Evolutionary conservation across 768 basidiomycete species (phyloP), one percentile per base, ranked within the genome.

Genomic region (Galerina sulciceps): DNA sequence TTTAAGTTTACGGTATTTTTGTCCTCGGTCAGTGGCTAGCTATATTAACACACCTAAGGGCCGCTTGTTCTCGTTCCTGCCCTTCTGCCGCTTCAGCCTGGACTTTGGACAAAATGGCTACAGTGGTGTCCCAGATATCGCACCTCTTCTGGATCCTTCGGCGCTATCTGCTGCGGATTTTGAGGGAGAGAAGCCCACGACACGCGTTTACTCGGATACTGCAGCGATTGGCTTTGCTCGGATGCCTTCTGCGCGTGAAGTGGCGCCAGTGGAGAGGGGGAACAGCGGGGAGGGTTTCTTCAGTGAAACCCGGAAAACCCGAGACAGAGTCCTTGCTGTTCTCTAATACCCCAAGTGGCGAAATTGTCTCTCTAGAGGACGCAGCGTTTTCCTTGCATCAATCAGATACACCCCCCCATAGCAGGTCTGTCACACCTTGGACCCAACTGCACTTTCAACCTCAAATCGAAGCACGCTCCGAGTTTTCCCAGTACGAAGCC

Each of bases 141-240:
- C 23, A 46, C 43, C 48, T 61, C 9, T 23, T 66, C 14, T 22
- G 36, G 9, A 43, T 50, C 17, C 34, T 66, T 41, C 54, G 41
- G 6, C 59, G 42, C 23, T 22, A 50, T 34, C 26, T 63, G 20
- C 35, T 48, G 42, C 48, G 56, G 11, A 38, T 59, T 26, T 36
- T 54, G 22, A 59, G 53, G 49, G 34, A 38, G 23, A 15, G 59
- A 15, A 46, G 23, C 20, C n/a, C 59, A 1, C 18, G 38, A 22
- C 45, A 43, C 22, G 62, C 47, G 57, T 47, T 63, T 18, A 36
- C 23, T 11, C 17, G 35, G 23, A 53, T 66, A 20, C 45, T 61
- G 15, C 50, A 51, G 31, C 49, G 53, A 23, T 57, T 63, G 47
- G 49, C 38, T 1, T 49, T 54, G 15, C 58, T 43, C 23, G 51